Evolutionary conservation across 192 early-diverging fungal genomes (phyloP).

Genomic region (Linnemannia elongata): DNA sequence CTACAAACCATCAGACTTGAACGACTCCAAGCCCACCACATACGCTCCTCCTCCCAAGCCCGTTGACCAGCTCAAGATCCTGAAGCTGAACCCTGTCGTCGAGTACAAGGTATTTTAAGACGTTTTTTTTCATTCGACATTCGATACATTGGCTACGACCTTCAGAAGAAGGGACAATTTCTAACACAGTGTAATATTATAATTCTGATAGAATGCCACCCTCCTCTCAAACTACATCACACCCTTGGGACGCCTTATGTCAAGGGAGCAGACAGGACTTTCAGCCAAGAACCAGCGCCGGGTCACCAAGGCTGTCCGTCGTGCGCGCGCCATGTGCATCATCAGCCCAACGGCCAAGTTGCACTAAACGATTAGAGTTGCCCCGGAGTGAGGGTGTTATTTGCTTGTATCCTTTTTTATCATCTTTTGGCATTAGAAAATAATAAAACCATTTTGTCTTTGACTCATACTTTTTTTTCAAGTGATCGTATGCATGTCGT

Average conservation of each 20-base stretch:
- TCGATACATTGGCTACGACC: no score
- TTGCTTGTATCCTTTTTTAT: background rate
- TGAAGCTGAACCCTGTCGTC: conserved; percentile 50
- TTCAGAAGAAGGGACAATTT: background rate
- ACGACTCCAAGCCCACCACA: conserved; percentile 25
- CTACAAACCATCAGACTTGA: conserved; percentile 48
- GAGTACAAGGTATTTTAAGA: conserved; percentile 52
- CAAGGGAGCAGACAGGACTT: conserved; percentile 70
- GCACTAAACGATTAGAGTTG: conserved; percentile 1
- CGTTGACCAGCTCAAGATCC: conserved; percentile 54
- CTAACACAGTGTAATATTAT: background rate
- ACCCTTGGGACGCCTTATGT: conserved; percentile 73
- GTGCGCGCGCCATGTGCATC: conserved; percentile 66
- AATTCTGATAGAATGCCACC: conserved; percentile 54
- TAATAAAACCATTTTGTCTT: background rate
- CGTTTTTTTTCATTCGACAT: background rate
- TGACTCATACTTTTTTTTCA: background rate
- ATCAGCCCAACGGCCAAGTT: conserved; percentile 49
- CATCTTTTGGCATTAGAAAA: conserved; percentile 3
- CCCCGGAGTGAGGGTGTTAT: background rate
- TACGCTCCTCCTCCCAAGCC: conserved; percentile 38
- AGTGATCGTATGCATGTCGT: background rate
- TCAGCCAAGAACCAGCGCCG: conserved; percentile 73
- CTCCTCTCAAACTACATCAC: conserved; percentile 71
- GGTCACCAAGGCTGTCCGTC: conserved; percentile 71